Evolutionary conservation across 306 rosid species (phyloP), one percentile per base, ranked within the genome.

Genomic region (Ochetophila trinervis): DNA sequence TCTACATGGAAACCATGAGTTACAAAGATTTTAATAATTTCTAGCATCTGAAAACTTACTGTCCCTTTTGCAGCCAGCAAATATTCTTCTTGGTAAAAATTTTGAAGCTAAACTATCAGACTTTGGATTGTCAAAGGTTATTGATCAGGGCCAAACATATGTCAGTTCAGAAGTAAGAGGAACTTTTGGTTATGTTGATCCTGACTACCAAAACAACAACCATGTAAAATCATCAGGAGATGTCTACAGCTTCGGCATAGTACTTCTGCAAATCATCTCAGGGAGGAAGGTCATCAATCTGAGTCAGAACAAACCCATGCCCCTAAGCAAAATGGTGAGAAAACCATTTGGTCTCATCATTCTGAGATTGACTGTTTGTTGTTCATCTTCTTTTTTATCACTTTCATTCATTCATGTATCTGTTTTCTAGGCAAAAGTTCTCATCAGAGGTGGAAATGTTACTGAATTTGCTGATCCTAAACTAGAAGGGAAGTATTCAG

Each of bases 91-190:
- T 16, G 93, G 93, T 59, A 57, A 76, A 7, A 81, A 77, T 5
- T 82, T 84, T 49, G 87, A 84, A 78, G 89, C 87, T 60, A 84
- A 79, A 71, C 77, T 86, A 60, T 86, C 87, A 13, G 92, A 86
- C 76, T 84, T 84, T 54, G 89, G 92, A 62, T 77, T 84, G 40
- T 83, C 87, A 21, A 86, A 75, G 77, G 64, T 86, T 48, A 81
- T 81, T 50, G 80, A 77, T 34, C 63, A 47, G 20, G 92, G 87
- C 5, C 82, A 84, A 70, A 76, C 76, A 7, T 72, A 66, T 79
- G 85, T 68, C 2, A 76, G 82, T 67, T 84, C 89, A 47, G 89
- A 86, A 86, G 87, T 86, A 68, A 81, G 89, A 70, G 87, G 92
- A 66, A 84, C 87, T 63, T 86, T 84, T 65, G 92, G 92, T 21